A percentile compares a stretch with the other conserved stretches of the same genome.
These are phyloP conservation scores for Polymyxa betae DNA, from an alignment of 208 protist species.

Conservation along the genomic window DNA sequence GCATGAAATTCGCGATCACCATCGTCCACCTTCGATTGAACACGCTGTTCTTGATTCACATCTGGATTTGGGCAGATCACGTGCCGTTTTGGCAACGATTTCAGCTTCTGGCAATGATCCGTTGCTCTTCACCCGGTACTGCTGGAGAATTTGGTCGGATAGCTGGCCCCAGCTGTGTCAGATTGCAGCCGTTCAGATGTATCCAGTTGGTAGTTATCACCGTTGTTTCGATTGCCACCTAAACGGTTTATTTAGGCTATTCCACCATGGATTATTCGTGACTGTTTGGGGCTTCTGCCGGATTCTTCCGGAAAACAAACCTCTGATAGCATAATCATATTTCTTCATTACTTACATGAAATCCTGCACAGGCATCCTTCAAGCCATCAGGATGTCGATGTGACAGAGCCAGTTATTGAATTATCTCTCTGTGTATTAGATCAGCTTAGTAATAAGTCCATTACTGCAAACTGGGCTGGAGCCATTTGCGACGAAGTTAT, in stretches of 20 bases:
- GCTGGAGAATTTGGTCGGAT: not conserved
- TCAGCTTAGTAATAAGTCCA: not conserved
- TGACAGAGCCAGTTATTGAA: not conserved
- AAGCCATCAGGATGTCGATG: not conserved
- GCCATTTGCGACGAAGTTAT: not conserved
- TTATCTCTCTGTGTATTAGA: not conserved
- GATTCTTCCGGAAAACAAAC: not conserved
- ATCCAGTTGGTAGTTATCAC: too few relatives aligned
- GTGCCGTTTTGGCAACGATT: not conserved
- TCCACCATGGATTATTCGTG: constrained; percentile 10
- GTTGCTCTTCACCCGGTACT: not conserved
- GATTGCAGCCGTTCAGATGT: not conserved
- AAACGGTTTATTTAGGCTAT: too few relatives aligned
- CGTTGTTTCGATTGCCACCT: too few relatives aligned
- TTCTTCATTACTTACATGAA: not conserved
- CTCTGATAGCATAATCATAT: not conserved
- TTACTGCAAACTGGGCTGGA: not conserved
- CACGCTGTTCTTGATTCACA: not conserved
- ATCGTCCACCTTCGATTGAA: not conserved
- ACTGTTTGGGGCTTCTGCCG: not conserved
- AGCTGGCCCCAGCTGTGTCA: not conserved
- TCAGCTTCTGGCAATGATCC: not conserved
- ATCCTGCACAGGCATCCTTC: not conserved
- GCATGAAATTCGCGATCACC: not conserved
- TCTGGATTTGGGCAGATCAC: not conserved